phyloP scores from a whole-genome alignment of 805 yeast genomes.

The Yueomyces sp. region DNA sequence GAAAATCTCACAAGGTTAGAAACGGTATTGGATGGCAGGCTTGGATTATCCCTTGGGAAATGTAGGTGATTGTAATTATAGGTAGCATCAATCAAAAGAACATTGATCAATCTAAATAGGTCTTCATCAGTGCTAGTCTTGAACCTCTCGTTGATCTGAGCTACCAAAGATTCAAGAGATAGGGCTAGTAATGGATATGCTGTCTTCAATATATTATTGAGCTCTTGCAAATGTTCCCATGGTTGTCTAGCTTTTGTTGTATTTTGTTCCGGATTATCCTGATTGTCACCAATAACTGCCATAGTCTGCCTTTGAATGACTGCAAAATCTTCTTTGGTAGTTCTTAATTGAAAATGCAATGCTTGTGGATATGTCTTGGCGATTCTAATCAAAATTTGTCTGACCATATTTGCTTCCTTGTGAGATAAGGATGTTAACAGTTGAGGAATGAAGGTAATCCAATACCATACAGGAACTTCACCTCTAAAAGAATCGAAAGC shows the following conservation, averaged over 20 bases:
- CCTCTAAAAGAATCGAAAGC: slow-evolving; percentile 90
- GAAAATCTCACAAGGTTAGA: slow-evolving; percentile 81
- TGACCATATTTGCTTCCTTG: slow-evolving; percentile 78
- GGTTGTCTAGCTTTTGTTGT: slow-evolving; percentile 46
- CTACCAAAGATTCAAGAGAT: slow-evolving; percentile 87
- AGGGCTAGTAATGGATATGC: slow-evolving; percentile 90
- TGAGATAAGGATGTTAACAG: slow-evolving; percentile 79
- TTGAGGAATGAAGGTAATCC: slow-evolving; percentile 97
- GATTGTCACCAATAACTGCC: slow-evolving; percentile 29
- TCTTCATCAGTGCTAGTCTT: slow-evolving; percentile 93
- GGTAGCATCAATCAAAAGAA: slow-evolving; percentile 84
- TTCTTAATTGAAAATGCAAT: slow-evolving; percentile 85
- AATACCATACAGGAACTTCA: slow-evolving; percentile 97
- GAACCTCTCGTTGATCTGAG: slow-evolving; percentile 87
- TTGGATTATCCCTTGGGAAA: slow-evolving; percentile 77
- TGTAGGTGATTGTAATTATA: slow-evolving; percentile 79
- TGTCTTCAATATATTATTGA: slow-evolving; percentile 89
- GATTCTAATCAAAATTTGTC: slow-evolving; percentile 76
- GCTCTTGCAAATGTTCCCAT: slow-evolving; percentile 86
- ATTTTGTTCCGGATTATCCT: slow-evolving; percentile 6
- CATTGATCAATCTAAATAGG: slow-evolving; percentile 86
- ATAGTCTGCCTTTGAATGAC: slow-evolving; percentile 68
- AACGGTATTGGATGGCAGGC: slow-evolving; percentile 83
- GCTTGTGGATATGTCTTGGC: slow-evolving; percentile 98
- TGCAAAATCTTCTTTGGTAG: slow-evolving; percentile 88